Evolutionary conservation across 805 yeast genomes (phyloP), one percentile per base, ranked within the genome.

Genomic region (Candida stauntonica): DNA sequence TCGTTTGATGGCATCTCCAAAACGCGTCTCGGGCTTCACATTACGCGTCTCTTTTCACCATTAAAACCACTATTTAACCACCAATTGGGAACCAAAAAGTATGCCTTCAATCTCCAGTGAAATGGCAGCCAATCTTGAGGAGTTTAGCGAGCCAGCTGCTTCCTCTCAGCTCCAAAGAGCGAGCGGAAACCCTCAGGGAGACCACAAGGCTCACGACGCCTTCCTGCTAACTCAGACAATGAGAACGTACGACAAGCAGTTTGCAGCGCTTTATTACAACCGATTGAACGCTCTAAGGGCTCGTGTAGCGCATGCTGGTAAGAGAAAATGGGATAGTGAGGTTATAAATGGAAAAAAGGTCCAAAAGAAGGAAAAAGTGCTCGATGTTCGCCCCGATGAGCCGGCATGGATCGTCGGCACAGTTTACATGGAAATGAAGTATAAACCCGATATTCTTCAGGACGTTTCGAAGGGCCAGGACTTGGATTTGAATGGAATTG

Each of bases 391-490:
- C 9, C 68, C 73, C 23, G 75, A 79, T 41, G 70, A 74, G 42
- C 71, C 82, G 15, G 73, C 86, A 45, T 93, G 91, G 91, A 79
- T 87, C 11, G 70, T 82, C 18, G 99, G 99, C 3, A 86, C 97
- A 0, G 70, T 89, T 0, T 87, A 82, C 53, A 73, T 86, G 51
- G 96, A 89, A 44, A 72, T 86, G 80, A 79, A 78, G 53, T 77
- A 77, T 54, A 93, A 93, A 55, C 88, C 96, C 5, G 83, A 89
- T 57, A 80, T 93, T 36, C 62, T 93, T 39, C 75, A 77, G 30
- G 98, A 93, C 45, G 88, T 91, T 7, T 77, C 83, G 23, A 72
- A 72, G 36, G 72, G 67, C 33, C 57, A 62, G 11, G 64, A 60
- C 42, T 68, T 72, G 47, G 72, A 61, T 24, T 73, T 67, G 3